Evolutionary conservation across 2,329 filamentous ascomycete genomes (phyloP), one percentile per base, ranked within the genome.

Genomic region (Sporothrix sp.): DNA sequence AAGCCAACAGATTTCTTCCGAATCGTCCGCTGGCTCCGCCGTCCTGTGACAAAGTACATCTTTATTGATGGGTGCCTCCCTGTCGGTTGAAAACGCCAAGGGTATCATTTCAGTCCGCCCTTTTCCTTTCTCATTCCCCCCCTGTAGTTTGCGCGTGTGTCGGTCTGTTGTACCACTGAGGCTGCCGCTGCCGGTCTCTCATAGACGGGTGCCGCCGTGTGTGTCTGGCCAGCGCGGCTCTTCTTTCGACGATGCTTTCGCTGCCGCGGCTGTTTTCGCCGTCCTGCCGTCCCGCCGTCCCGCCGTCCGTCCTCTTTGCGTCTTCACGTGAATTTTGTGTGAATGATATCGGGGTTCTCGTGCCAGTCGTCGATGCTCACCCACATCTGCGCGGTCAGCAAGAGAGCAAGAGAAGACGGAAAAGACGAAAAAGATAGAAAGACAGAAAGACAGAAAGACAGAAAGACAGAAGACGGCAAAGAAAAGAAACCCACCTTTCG

Each of bases 291-390:
- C 20, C 10, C 6, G 23, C 18, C 14, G 10, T 44, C 18, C n/a
- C 4, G 9, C 21, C 25, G 11, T 6, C 5, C 13, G 2, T 2
- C 33, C 33, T 28, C 7, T 28, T 7, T 13, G 23, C 2, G 7
- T 23, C 20, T 30, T 57, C 76, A 96, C 62, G 88, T 90, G 68
- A 97, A 95, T 70, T 95, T 97, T 63, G 88, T 93, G 70, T 97
- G 91, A 65, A 98, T 97, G 62, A 98, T 93, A 64, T 98, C 91
- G 16, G 93, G 93, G 65, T 98, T 95, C 76, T 98, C 93, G 67
- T 98, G 93, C 93, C 93, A 98, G 74, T 98, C 93, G 65, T 97
- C 93, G 65, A 95, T 91, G 70, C 89, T 95, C 63, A 98, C 93
- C 89, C 93, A 97, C 93, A 98, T 98, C 91, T 95, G 65, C 52